phyloP scores from a whole-genome alignment of 345 rosid species.

The Carallia brachiata region DNA sequence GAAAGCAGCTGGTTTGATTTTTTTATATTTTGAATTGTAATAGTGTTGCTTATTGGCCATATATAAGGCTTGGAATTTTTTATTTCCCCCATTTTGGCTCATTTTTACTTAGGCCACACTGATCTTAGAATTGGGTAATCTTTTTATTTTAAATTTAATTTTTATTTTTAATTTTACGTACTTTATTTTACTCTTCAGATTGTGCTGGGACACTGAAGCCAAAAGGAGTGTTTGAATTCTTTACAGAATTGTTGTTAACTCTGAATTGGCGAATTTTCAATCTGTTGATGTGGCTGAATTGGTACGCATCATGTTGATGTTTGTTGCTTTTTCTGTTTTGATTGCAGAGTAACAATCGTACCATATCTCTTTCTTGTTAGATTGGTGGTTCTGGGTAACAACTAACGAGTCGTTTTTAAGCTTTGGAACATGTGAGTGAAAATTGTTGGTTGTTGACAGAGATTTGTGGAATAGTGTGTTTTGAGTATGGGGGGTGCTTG shows the following conservation, averaged over 20 bases:
- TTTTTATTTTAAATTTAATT: background rate
- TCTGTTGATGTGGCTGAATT: background rate
- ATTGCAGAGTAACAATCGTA: constrained; percentile 17
- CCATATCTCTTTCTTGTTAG: background rate
- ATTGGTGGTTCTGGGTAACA: constrained; percentile 9
- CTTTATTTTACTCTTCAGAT: too few relatives aligned
- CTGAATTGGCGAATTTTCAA: background rate
- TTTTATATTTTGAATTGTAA: background rate
- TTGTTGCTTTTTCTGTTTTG: constrained; percentile 6
- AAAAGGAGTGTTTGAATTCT: too few relatives aligned
- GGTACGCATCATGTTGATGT: background rate
- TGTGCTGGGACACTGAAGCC: too few relatives aligned
- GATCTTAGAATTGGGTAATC: background rate
- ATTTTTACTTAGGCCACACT: background rate
- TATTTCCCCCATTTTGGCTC: background rate
- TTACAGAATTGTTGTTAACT: background rate
- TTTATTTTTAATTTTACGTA: background rate
- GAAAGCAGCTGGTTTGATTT: background rate
- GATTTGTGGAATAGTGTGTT: constrained; percentile 20
- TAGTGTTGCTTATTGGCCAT: background rate
- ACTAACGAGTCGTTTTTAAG: background rate
- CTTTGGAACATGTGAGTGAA: constrained; percentile 28
- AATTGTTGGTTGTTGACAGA: constrained; percentile 18
- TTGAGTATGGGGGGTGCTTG: constrained; percentile 87
- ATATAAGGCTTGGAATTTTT: constrained; percentile 6